Evolutionary conservation across 208 protist species (phyloP).

Genomic region (Kentomonas sorsogonicus): DNA sequence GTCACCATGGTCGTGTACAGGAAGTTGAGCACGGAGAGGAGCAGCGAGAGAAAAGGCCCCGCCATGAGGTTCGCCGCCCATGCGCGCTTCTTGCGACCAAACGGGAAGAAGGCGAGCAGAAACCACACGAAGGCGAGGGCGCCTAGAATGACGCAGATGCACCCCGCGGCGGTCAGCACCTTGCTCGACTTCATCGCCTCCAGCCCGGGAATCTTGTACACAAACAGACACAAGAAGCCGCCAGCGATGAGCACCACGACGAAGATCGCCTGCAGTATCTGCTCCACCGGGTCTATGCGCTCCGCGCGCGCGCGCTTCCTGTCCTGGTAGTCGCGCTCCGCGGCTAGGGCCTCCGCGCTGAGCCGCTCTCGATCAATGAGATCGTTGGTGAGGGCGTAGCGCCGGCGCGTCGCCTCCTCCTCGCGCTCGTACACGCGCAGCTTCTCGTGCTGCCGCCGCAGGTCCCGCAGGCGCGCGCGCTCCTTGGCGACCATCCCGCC

Average conservation of each 20-base stretch:
- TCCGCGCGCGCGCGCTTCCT: slow-evolving; percentile 14
- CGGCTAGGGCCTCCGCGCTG: slow-evolving; percentile 35
- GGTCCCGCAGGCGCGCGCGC: slow-evolving; percentile 8
- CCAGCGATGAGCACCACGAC: slow-evolving; percentile 27
- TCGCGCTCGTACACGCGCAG: slow-evolving; percentile 13
- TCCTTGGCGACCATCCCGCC: slow-evolving; percentile 18
- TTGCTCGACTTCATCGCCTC: slow-evolving; percentile 28
- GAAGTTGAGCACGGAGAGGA: slow-evolving; percentile 33
- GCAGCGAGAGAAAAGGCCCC: slow-evolving; percentile 19
- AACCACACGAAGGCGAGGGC: slow-evolving; percentile 27
- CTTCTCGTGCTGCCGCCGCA: slow-evolving; percentile 18
- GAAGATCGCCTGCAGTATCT: slow-evolving; percentile 22
- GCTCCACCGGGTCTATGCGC: slow-evolving; percentile 15
- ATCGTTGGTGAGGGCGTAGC: slow-evolving; percentile 26
- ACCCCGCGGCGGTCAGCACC: slow-evolving; percentile 24
- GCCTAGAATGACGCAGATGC: slow-evolving; percentile 16
- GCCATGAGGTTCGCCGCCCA: slow-evolving; percentile 15
- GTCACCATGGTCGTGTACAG: slow-evolving; percentile 62
- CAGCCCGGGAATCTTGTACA: slow-evolving; percentile 19
- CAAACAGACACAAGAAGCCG: slow-evolving; percentile 26
- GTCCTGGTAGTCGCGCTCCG: slow-evolving; percentile 21
- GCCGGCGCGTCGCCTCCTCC: slow-evolving; percentile 13
- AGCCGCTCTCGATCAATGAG: slow-evolving; percentile 40
- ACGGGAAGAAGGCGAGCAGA: slow-evolving; percentile 25
- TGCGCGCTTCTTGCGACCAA: slow-evolving; percentile 24